Evolutionary conservation across 306 rosid genomes (phyloP).

Genomic region (Comarum palustre): DNA sequence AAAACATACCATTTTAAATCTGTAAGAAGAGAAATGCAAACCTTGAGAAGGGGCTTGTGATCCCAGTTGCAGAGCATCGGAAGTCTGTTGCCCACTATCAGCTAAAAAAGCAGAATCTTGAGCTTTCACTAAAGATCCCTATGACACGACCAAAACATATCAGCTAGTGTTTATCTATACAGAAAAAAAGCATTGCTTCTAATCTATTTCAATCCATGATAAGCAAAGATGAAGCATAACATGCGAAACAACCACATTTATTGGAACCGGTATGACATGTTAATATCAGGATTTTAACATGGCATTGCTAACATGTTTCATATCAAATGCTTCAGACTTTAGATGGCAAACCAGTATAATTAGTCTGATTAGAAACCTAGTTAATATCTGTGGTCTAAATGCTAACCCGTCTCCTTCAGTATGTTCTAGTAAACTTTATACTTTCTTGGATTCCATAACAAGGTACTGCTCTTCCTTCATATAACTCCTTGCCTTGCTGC

Average conservation of each 20-base stretch:
- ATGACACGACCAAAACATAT: slow-evolving; percentile 28
- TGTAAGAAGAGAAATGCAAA: slow-evolving; percentile 28
- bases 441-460: neutral
- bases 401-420: neutral
- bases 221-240: neutral
- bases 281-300: neutral
- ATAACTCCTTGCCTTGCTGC: neutral
- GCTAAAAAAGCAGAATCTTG: slow-evolving; percentile 44
- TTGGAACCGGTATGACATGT: neutral
- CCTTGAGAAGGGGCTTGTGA: slow-evolving; percentile 57
- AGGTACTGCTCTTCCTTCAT: neutral
- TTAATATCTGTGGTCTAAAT: neutral
- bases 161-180: slow-evolving; percentile 14
- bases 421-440: neutral
- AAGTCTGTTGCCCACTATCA: slow-evolving; percentile 57
- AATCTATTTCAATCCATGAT: slow-evolving; percentile 7
- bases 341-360: neutral
- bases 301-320: neutral
- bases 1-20: neutral
- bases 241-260: neutral
- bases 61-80: slow-evolving; percentile 46
- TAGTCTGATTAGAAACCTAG: neutral
- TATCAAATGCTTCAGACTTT: neutral
- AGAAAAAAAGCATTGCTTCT: slow-evolving; percentile 21
- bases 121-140: slow-evolving; percentile 56